Base-by-base conservation (phyloP, 164 flowering plant species). In the Cinnamomum chago region DNA sequence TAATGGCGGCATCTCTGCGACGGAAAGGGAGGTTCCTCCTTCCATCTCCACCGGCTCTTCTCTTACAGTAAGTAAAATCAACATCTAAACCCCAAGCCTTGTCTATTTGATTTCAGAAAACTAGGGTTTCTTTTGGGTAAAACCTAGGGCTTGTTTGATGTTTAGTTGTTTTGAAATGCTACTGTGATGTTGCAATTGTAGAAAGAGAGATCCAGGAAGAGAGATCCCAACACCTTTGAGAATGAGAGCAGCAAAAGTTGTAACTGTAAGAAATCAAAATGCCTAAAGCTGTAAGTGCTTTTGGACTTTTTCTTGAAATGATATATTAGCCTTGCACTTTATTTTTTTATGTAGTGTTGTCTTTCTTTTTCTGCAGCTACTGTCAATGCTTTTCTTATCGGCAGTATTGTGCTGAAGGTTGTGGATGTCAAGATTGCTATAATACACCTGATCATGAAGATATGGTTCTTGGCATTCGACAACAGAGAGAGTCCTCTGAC, bases 351-450 rank as follows among this genome's bases (percentile, higher is more conserved):
- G 24, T 24, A 28, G 62, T 72, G 65, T 51, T 15, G 5, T 24
- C 12, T 15, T 67, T 20, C 30, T 72, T 65, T 65, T 50, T 24
- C 71, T 79, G 72, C 84, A 94, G 98, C 70, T 94, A 90, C 65
- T 94, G 97, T 81, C 94, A 91, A 58, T 94, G 97, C 76, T 94
- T 92, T 87, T 92, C 92, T 72, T 90, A 90, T 28, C 97, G 95
- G 52, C 55, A 82, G 58, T 92, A 88, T 75, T 94, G 97, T 82
- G 81, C 79, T 7, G 97, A 83, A 24, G 66, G 87, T 65, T 92
- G 97, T 88, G 70, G 95, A 75, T 94, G 97, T 81, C 85, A 77
- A 81, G 93, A 79, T 18, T 92, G 97, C 86, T 85, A 80, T 50
- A 94, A 94, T 81, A 86, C 74, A 74, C 90, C 88, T 67, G 88